phyloP scores from a whole-genome alignment of 352 stramenopile genomes.

The Halophytophthora polymorphica region DNA sequence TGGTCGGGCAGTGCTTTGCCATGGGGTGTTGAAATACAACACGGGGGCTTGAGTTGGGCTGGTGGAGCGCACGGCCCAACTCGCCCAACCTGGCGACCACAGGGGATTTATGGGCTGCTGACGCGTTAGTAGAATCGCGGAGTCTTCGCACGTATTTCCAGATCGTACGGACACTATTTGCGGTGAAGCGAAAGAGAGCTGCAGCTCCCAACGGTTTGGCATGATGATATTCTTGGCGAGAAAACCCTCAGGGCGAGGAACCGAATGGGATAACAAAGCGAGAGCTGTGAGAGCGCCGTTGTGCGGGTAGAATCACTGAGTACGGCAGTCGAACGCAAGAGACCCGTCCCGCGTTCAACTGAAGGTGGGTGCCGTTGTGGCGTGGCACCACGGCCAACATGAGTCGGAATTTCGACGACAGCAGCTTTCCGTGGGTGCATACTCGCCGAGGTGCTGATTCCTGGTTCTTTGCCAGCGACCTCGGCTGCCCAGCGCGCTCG shows the following conservation, averaged over 20 bases:
- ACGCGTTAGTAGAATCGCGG: too few relatives aligned
- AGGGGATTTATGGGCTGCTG: too few relatives aligned
- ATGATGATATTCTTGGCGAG: not conserved
- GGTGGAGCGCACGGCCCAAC: too few relatives aligned
- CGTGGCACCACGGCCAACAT: slow-evolving; percentile 7
- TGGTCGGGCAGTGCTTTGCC: not conserved
- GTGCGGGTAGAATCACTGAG: not conserved
- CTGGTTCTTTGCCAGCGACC: slow-evolving; percentile 5
- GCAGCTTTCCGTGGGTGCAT: not conserved
- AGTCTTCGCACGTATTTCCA: too few relatives aligned
- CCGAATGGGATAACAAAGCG: not conserved
- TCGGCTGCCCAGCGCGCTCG: not conserved
- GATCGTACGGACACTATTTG: not conserved
- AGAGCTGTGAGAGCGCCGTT: not conserved
- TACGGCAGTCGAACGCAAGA: not conserved
- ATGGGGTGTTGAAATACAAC: too few relatives aligned
- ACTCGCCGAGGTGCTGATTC: not conserved
- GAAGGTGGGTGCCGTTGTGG: not conserved
- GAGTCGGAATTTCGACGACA: slow-evolving; percentile 5
- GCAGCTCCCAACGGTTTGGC: too few relatives aligned
- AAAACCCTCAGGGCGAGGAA: not conserved
- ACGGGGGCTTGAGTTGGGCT: too few relatives aligned
- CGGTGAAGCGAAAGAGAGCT: not conserved
- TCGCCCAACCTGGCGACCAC: too few relatives aligned
- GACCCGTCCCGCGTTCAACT: too few relatives aligned